Conservation (phyloP, 2,329 filamentous ascomycete genomes). For the Aspergillus sp. region DNA sequence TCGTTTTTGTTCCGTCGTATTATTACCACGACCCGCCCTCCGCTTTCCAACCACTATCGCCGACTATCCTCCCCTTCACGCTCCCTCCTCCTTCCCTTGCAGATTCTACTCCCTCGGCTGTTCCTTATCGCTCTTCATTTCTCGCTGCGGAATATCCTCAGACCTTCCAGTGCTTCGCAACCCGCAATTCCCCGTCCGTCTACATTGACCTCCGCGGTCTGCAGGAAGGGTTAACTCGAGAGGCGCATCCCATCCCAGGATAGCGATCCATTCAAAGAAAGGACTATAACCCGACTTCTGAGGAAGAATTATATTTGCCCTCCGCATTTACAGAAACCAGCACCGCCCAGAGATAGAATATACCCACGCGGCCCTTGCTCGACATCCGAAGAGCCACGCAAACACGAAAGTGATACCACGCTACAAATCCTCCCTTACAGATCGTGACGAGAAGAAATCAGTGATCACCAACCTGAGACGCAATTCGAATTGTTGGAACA, state of each 20-base stretch:
- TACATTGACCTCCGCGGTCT: background rate
- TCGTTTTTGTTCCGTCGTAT: background rate
- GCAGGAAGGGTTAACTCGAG: background rate
- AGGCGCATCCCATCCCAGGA: constrained; percentile 1
- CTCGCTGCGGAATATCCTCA: background rate
- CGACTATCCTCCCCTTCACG: constrained; percentile 3
- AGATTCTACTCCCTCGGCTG: background rate
- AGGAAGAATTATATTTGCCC: background rate
- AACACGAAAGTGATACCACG: background rate
- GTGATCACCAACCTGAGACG: background rate
- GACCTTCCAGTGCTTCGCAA: background rate
- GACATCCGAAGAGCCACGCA: background rate
- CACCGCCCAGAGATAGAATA: background rate
- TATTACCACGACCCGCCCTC: constrained; percentile 13
- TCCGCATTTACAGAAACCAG: background rate
- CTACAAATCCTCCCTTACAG: background rate
- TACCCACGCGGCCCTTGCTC: background rate
- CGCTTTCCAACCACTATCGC: constrained; percentile 6
- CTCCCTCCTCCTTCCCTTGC: background rate
- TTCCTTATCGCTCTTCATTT: background rate
- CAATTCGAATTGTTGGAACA: constrained; percentile 17
- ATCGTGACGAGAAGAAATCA: background rate
- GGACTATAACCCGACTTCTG: background rate
- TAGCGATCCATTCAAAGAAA: background rate
- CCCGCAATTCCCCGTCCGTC: background rate